Base-by-base conservation (phyloP, 176 grass and related monocot species). In the Oryza meridionalis region DNA sequence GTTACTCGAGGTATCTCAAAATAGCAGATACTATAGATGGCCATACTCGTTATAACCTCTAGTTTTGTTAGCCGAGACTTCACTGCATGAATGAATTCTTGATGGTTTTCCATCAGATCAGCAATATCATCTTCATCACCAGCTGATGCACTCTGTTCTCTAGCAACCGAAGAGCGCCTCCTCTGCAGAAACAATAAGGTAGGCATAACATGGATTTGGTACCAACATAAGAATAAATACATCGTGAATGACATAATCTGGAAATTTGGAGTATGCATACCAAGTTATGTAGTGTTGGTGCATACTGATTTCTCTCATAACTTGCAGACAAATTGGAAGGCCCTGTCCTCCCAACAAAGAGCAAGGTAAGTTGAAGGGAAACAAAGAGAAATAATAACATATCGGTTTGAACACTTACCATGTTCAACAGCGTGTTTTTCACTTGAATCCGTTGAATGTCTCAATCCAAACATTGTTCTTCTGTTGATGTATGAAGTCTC, bases 61-160 rank as follows among this genome's bases (percentile, higher is more conserved):
- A 98, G 49, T 85, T 95, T 98, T 78, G 80, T 81, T 82, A 95
- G 75, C 74, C 89, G 93, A 22, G 77, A 86, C 9, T 85, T 88
- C 73, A 72, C 49, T 76, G 72, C 44, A 79, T 83, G 92, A 81
- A 98, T 65, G 77, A 95, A 93, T 47, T 90, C 62, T 84, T 88
- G 75, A 82, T 98, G 96, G 33, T 90, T 82, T 91, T 92, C 85
- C 91, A 93, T 80, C 85, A 93, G 67, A 84, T 76, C 77, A 69
- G 74, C 72, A 69, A 93, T 90, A 91, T 58, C 63, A 90, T 92
- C 93, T 79, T 92, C 89, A 79, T 95, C 85, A 83, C 66, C 87
- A 82, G 81, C 82, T 6, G 85, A 85, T 65, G 45, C 77, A 33
- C 33, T 88, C 69, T 88, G 83, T 84, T 90, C 86, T 81, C 81